Base-by-base conservation (phyloP, 768 basidiomycete genomes). In the Erythrobasidium yunnanense region DNA sequence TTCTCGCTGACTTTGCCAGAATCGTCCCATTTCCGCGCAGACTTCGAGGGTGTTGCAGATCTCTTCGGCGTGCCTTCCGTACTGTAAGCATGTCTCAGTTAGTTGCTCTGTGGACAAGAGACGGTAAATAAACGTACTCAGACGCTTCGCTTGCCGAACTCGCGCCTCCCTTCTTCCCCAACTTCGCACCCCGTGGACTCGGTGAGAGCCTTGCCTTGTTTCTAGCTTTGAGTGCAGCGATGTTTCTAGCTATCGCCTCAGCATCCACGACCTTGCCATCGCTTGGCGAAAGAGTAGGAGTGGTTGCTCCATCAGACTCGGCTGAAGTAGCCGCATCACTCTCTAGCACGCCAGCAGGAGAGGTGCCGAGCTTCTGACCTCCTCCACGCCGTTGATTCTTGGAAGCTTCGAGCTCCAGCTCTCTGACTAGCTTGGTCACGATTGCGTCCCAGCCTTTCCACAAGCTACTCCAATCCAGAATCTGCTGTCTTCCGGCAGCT, bases 1-100 rank as follows among this genome's bases (percentile, higher is more conserved):
- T 81, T 81, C 70, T 89, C 88, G 8, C 84, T 85, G 2, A 87
- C 85, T 1, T 81, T 80, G 69, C 49, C 33, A 6, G 84, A 82
- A 72, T 93, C 84, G 23, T 85, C 90, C 95, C 95, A 99, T 77
- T 90, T 97, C 30, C 95, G 85, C 75, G 86, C 86, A 15, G 79
- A 72, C 77, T 91, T 90, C 2, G 60, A 63, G 5, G 60, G 60
- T 17, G 81, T 75, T 62, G 86, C 85, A 0, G 80, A 73, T 34
- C 66, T 70, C 25, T 83, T 79, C 27, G 79, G 34, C 15, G 49
- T 57, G 0, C 35, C 63, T 33, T 72, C 71, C 17, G 68, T 65
- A 47, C 71, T 70, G 57, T 11, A 0, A 17, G 17, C 13, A 17
- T 1, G 22, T 29, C 6, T 2, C 50, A n/a, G 22, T 11, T 13